Evolutionary conservation across 306 rosid genomes (phyloP).

Genomic region (Adenanthera pavonina): DNA sequence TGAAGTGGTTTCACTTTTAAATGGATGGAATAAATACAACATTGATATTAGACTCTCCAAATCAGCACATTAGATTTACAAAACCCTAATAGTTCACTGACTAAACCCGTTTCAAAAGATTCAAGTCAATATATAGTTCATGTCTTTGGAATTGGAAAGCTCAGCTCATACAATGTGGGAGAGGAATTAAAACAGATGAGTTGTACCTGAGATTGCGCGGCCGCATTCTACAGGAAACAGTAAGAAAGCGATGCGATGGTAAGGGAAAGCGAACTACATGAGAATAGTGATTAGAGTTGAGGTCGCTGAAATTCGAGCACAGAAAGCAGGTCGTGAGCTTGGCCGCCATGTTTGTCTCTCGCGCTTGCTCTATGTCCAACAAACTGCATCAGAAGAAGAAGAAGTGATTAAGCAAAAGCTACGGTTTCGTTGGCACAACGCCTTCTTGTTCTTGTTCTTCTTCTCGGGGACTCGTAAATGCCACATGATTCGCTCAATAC

Average conservation of each 20-base stretch:
- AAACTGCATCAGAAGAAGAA: background rate
- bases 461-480: background rate
- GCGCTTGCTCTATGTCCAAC: background rate
- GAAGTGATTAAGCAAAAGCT: background rate
- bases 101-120: background rate
- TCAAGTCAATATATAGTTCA: background rate
- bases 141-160: background rate
- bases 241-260: slow-evolving; percentile 45
- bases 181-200: background rate
- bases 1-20: background rate
- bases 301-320: slow-evolving; percentile 51
- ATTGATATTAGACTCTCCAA: background rate
- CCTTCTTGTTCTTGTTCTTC: background rate
- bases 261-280: slow-evolving; percentile 41
- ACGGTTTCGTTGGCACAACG: background rate
- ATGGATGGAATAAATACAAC: background rate
- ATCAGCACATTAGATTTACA: no score
- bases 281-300: slow-evolving; percentile 36
- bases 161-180: background rate
- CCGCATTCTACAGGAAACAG: slow-evolving; percentile 63
- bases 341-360: slow-evolving; percentile 55
- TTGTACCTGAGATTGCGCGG: slow-evolving; percentile 63
- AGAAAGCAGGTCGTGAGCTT: slow-evolving; percentile 66
- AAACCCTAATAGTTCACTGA: background rate
- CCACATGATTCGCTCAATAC: background rate